Conservation (phyloP, 2,329 filamentous ascomycete species). For the Diaporthe citriasiana region DNA sequence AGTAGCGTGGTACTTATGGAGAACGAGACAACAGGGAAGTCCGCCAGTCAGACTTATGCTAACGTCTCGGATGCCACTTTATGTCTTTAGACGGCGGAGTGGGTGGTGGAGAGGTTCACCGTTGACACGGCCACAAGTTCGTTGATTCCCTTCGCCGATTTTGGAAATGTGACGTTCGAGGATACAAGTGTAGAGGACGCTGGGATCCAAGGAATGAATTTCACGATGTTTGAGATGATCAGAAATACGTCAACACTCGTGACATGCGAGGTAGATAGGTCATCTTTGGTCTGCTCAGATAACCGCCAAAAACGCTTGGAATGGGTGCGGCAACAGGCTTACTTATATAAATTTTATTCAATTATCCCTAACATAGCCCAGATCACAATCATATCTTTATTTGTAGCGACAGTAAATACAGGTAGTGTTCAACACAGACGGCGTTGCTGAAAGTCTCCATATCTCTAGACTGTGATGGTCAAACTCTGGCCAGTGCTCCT, state of each 20-base stretch:
- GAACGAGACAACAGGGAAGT: slow-evolving; percentile 5
- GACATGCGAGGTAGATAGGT: background rate
- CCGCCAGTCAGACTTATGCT: background rate
- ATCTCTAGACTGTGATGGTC: background rate
- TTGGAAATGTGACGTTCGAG: slow-evolving; percentile 3
- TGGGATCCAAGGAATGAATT: background rate
- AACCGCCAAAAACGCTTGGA: background rate
- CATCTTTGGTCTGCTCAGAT: slow-evolving; percentile 1
- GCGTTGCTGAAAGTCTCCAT: background rate
- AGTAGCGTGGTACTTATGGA: background rate
- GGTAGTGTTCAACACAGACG: background rate
- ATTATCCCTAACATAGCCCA: background rate
- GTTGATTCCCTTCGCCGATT: background rate
- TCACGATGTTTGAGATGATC: slow-evolving; percentile 22
- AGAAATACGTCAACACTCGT: background rate
- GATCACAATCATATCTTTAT: background rate
- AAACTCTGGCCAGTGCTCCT: no score
- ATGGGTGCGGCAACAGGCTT: background rate
- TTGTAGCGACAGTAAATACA: background rate
- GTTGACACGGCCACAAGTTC: background rate
- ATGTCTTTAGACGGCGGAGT: background rate
- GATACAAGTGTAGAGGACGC: background rate
- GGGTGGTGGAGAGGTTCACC: slow-evolving; percentile 10
- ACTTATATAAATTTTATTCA: background rate
- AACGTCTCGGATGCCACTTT: background rate